Evolutionary conservation across 768 basidiomycete species (phyloP), one percentile per base, ranked within the genome.

Genomic region (Tylopilus plumbeoviolaceoides): DNA sequence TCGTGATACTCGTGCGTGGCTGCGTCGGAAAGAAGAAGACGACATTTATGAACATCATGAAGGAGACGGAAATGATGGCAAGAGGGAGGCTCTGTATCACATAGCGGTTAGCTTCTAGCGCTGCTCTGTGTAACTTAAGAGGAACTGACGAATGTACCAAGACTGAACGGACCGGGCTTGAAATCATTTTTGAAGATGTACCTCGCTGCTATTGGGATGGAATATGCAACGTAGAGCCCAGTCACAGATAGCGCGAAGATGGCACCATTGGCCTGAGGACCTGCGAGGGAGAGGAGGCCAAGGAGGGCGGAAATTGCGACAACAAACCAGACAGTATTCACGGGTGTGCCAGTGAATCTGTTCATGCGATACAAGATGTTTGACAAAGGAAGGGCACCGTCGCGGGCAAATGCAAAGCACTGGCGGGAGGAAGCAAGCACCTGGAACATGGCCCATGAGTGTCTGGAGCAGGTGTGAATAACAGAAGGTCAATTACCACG

Each of bases 371-470:
- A 84, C 20, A 84, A 70, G 48, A 69, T 75, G 7, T 59, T 57
- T 1, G 84, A 85, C 45, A 83, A 70, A 1, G 84, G 84, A 6
- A 85, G 77, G 2, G 79, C 84, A 31, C 82, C 82, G 56, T 85
- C 80, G 12, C 84, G 75, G 1, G 81, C 68, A 59, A 83, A 82
- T 0, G 81, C 81, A 48, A 82, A 82, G 15, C 73, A 70, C 63
- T 82, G 81, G n/a, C 81, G 78, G 0, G 80, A 81, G 23, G 79
- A 64, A 7, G 79, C 76, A 15, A 79, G 71, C 21, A 80, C 53
- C 78, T 73, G 44, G 21, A 45, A 41, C 44, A 35, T 57, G 35
- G 35, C 15, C 10, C 28, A 17, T 36, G 11, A 36, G 21, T 44
- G 18, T 2, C 2, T n/a, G 18, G 30, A 14, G 30, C 36, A 33